A percentile compares a stretch with the other conserved stretches of the same genome.
phyloP scores from a whole-genome alignment of 768 basidiomycete species.

The Holtermanniella nyarrowii region DNA sequence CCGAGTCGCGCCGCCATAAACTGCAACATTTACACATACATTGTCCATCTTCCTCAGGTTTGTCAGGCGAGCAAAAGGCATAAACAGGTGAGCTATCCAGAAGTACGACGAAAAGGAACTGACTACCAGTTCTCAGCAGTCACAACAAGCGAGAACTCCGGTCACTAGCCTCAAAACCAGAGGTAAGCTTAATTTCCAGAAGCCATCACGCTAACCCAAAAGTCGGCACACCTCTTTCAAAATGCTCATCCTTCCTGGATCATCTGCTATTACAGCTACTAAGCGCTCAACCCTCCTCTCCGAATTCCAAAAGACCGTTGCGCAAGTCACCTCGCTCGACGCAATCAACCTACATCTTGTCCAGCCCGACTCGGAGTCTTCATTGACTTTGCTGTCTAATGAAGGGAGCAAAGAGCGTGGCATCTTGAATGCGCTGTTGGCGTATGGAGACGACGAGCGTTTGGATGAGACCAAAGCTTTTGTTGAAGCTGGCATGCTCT shows the following conservation, averaged over 20 bases:
- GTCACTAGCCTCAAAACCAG: neutral
- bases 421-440: constrained; percentile 60
- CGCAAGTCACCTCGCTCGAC: constrained; percentile 59
- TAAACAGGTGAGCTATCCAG: too few relatives aligned
- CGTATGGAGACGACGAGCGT: constrained; percentile 65
- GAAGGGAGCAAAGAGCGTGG: constrained; percentile 45
- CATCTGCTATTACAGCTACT: constrained; percentile 61
- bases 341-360: constrained; percentile 80
- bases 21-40: too few relatives aligned
- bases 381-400: constrained; percentile 48
- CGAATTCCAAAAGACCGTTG: constrained; percentile 49
- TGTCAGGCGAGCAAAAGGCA: too few relatives aligned
- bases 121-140: too few relatives aligned
- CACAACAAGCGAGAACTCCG: neutral
- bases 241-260: constrained; percentile 72
- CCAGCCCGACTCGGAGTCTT: constrained; percentile 48
- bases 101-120: too few relatives aligned
- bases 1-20: too few relatives aligned
- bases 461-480: constrained; percentile 26
- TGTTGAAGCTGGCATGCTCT: constrained; percentile 37
- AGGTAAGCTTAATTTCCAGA: too few relatives aligned
- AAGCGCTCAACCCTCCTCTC: constrained; percentile 60
- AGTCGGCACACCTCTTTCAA: neutral
- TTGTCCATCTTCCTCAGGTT: too few relatives aligned
- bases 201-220: too few relatives aligned